Base-by-base conservation (phyloP, 2,329 filamentous ascomycete genomes). In the Phaeosphaeriaceae sp. region DNA sequence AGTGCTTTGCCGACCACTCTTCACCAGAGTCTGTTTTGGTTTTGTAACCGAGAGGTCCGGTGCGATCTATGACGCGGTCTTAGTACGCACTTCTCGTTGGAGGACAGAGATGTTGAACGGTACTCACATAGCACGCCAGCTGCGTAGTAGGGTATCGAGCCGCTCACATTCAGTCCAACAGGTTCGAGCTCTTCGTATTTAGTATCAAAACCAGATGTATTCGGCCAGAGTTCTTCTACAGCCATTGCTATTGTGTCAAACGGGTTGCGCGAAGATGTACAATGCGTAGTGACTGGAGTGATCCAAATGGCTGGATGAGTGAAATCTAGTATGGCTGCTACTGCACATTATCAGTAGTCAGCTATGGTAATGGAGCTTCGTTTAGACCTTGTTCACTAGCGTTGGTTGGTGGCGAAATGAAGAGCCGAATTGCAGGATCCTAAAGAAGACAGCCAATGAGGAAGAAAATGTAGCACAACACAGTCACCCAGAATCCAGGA, bases 141-240 rank as follows among this genome's bases (percentile, higher is more conserved):
- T 3, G 87, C 87, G 81, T 90, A 93, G 1, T 81, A 57, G 1
- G 92, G 92, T 51, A 95, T 92, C 0, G 75, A 74, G 11, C 92
- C 92, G 40, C 80, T 82, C 5, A 94, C 83, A 0, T 71, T 68
- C 13, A 94, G 83, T 49, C 88, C 80, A 3, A 93, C 79, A 0
- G 91, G 89, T 0, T 84, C 84, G 3, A 83, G 83, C 62, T 91
- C 85, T 67, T 92, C 88, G 13, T 86, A 86, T 44, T 89, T 81
- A 19, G 83, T 85, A 56, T 91, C 85, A 67, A 92, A 92, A 1
- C 74, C 72, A 19, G 60, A 49, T 24, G 68, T 66, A 33, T 75
- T 76, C 6, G 73, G 73, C 73, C 73, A 76, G 36, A 59, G 62
- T 51, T 66, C 69, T 20, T 54, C 68, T 22, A 56, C 48, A 36